Evolutionary conservation across 495 filamentous ascomycete genomes (phyloP).

Genomic region (Neurospora tetraspora): DNA sequence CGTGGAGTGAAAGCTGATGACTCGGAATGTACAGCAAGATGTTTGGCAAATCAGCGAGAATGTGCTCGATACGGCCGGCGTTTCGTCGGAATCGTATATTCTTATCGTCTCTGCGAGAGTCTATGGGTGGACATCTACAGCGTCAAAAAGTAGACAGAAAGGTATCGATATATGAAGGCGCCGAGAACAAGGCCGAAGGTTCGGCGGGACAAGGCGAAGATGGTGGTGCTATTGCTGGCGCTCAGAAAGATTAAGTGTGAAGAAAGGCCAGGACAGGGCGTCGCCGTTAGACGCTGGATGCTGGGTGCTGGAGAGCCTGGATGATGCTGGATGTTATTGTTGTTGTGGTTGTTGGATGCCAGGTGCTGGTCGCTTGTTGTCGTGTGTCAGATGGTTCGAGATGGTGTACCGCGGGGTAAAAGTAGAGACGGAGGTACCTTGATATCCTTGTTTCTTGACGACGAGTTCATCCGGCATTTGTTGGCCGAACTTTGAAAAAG

Average conservation of each 20-base stretch:
- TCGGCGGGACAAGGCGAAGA: neutral
- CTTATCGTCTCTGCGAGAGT: neutral
- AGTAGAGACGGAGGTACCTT: neutral
- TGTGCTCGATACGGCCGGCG: neutral
- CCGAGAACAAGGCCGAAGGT: neutral
- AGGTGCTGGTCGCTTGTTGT: neutral
- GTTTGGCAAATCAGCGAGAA: neutral
- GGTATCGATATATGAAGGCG: neutral
- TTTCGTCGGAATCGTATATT: neutral
- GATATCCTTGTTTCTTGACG: neutral
- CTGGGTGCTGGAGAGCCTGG: neutral
- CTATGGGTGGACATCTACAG: neutral
- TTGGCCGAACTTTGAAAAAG: neutral
- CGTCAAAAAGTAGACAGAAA: neutral
- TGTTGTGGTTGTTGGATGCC: neutral
- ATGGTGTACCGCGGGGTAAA: neutral
- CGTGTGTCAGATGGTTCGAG: neutral
- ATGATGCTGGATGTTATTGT: neutral
- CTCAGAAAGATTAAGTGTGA: neutral
- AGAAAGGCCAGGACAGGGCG: neutral
- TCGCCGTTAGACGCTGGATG: neutral
- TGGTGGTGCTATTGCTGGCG: neutral
- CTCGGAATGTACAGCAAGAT: neutral
- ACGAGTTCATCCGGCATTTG: neutral
- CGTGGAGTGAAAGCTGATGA: neutral